A percentile compares a stretch with the other conserved stretches of the same genome.
These are phyloP conservation scores for Cocos nucifera DNA, from an alignment of 176 grass and related monocot genomes.

Conservation along the genomic window DNA sequence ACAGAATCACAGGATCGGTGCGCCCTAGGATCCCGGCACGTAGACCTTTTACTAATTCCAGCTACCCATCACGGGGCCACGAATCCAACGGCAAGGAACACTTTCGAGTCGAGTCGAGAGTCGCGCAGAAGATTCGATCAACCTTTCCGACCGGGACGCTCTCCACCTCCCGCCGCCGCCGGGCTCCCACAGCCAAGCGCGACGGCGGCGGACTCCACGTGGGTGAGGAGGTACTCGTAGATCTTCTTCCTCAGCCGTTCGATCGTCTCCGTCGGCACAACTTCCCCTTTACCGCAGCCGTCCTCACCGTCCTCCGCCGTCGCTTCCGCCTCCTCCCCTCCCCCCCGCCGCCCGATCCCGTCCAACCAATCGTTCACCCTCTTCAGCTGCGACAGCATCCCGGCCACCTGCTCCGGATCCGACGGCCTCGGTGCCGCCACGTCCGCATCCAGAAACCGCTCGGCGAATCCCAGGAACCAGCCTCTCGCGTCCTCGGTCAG, in stretches of 20 bases:
- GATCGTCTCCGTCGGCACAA: constrained; percentile 57
- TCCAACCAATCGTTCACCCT: constrained; percentile 89
- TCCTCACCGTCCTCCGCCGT: neutral
- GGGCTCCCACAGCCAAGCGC: neutral
- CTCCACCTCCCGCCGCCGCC: neutral
- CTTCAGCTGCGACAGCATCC: constrained; percentile 87
- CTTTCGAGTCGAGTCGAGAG: too few relatives aligned
- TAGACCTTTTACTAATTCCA: too few relatives aligned
- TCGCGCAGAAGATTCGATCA: too few relatives aligned
- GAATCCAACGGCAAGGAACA: too few relatives aligned
- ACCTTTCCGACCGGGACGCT: too few relatives aligned
- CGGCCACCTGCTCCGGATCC: constrained; percentile 60
- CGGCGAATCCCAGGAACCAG: constrained; percentile 92
- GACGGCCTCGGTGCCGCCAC: constrained; percentile 31
- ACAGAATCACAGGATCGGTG: too few relatives aligned
- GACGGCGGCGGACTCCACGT: constrained; percentile 37
- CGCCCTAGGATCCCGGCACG: too few relatives aligned
- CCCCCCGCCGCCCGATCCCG: constrained; percentile 28
- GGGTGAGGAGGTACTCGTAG: constrained; percentile 74
- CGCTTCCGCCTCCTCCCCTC: neutral
- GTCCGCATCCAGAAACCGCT: constrained; percentile 85
- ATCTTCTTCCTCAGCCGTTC: constrained; percentile 79
- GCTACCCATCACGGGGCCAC: too few relatives aligned
- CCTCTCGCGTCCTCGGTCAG: constrained; percentile 49
- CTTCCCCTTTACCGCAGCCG: neutral